phyloP scores from a whole-genome alignment of 352 stramenopile genomes.

The Pilasporangium apinafurcum region DNA sequence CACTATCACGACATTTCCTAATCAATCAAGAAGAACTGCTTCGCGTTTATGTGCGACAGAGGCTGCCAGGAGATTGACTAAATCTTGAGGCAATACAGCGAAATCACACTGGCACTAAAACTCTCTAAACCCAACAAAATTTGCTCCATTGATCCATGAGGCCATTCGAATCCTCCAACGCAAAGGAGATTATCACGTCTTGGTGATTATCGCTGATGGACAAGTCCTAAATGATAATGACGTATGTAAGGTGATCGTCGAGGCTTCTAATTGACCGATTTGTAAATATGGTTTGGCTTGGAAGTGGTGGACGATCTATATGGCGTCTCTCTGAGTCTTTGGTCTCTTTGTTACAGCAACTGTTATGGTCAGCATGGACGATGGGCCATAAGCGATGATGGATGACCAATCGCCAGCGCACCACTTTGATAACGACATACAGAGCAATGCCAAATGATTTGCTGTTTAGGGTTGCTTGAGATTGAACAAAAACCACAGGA shows the following conservation, averaged over 20 bases:
- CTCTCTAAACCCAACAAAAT: conserved; percentile 58
- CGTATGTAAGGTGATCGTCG: conserved; percentile 51
- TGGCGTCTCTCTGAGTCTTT: too few relatives aligned
- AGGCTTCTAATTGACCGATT: conserved; percentile 61
- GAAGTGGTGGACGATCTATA: neutral
- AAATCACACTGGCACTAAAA: conserved; percentile 43
- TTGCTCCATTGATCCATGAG: conserved; percentile 61
- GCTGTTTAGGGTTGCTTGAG: too few relatives aligned
- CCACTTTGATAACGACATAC: conserved; percentile 55
- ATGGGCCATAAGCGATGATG: conserved; percentile 79
- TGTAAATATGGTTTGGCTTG: conserved; percentile 19
- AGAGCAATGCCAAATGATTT: conserved; percentile 62
- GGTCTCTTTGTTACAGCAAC: conserved; percentile 14
- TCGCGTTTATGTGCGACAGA: conserved; percentile 24
- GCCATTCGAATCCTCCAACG: conserved; percentile 35
- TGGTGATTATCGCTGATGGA: conserved; percentile 69
- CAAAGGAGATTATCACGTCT: conserved; percentile 62
- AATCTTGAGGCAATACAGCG: conserved; percentile 52
- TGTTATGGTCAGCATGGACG: conserved; percentile 64
- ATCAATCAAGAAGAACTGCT: too few relatives aligned
- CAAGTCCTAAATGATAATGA: conserved; percentile 49
- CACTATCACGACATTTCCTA: too few relatives aligned
- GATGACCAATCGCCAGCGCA: conserved; percentile 57
- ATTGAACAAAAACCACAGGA: too few relatives aligned
- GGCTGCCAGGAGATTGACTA: conserved; percentile 50